Conservation (phyloP, 2,329 filamentous ascomycete species). For the Nigrospora oryzae region DNA sequence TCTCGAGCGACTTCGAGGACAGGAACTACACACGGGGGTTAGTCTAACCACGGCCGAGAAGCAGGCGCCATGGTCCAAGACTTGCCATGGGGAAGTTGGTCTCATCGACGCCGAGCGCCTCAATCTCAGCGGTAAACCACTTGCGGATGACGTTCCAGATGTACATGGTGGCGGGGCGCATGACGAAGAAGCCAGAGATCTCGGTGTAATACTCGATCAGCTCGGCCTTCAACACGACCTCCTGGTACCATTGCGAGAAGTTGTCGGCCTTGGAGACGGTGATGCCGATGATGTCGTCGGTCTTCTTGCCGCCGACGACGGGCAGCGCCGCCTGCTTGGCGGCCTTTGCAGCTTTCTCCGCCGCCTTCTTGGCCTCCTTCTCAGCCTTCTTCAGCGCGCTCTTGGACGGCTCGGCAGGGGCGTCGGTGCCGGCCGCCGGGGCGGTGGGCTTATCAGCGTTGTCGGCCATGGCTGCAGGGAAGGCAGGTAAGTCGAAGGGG, state of each 20-base stretch:
- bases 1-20: slow-evolving; percentile 76
- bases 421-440: neutral
- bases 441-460: neutral
- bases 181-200: slow-evolving; percentile 94
- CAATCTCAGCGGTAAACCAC: slow-evolving; percentile 68
- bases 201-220: slow-evolving; percentile 88
- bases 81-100: slow-evolving; percentile 76
- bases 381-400: slow-evolving; percentile 58
- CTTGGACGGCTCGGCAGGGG: slow-evolving; percentile 39
- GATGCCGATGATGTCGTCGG: slow-evolving; percentile 73
- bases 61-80: no score
- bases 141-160: slow-evolving; percentile 59
- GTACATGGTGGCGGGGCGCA: slow-evolving; percentile 63
- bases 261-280: slow-evolving; percentile 78
- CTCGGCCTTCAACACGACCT: slow-evolving; percentile 92
- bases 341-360: slow-evolving; percentile 54
- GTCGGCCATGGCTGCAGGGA: neutral
- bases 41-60: no score
- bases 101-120: slow-evolving; percentile 87
- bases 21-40: slow-evolving; percentile 49
- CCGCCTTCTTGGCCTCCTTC: slow-evolving; percentile 53
- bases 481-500: no score
- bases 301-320: slow-evolving; percentile 33
- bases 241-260: slow-evolving; percentile 94
- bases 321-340: slow-evolving; percentile 45